Evolutionary conservation across 139 green algal genomes (phyloP), one percentile per base, ranked within the genome.

Genomic region (Closterium sp.): DNA sequence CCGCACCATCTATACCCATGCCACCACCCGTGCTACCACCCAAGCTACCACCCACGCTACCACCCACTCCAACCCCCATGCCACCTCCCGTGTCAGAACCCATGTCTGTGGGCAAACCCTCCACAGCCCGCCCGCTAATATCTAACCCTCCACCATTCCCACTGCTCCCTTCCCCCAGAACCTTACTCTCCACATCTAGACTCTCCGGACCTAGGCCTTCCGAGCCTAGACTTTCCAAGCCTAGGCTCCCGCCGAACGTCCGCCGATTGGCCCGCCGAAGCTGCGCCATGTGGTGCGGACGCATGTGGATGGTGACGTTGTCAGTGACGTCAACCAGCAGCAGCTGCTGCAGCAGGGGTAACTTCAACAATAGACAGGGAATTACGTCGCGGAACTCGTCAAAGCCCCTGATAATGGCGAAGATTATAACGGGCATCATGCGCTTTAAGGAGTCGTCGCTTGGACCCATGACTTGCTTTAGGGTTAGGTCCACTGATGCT

Each of bases 321-420:
- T 88, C 85, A 24, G 85, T 32, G 13, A 88, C 85, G 22, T 88
- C 85, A 22, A 88, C 85, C 29, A 88, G 30, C 30, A 88, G 85
- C 29, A 88, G 85, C 29, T 32, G 29, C 85, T 88, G 29, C 29
- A 88, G 85, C 85, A 38, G 85, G 85, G 85, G 29, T 22, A 88
- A 88, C 11, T 32, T 31, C 85, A 88, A 24, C 85, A 88, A 24
- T 31, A 88, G 30, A 88, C 29, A 32, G 29, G 85, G 85, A 88
- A 88, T 88, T 22, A 32, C 85, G 30, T 88, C 29, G 11, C 85
- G 85, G 24, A 88, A 88, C 85, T 88, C 85, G 85, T 88, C 85
- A 9, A 88, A 88, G 30, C 85, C 85, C 85, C 85, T 32, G 10
- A 88, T 88, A 32, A 88, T 88, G 29, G 85, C 85, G 22, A 88